phyloP scores from a whole-genome alignment of 164 flowering plant species.

The Kalanchoe fedtschenkoi region DNA sequence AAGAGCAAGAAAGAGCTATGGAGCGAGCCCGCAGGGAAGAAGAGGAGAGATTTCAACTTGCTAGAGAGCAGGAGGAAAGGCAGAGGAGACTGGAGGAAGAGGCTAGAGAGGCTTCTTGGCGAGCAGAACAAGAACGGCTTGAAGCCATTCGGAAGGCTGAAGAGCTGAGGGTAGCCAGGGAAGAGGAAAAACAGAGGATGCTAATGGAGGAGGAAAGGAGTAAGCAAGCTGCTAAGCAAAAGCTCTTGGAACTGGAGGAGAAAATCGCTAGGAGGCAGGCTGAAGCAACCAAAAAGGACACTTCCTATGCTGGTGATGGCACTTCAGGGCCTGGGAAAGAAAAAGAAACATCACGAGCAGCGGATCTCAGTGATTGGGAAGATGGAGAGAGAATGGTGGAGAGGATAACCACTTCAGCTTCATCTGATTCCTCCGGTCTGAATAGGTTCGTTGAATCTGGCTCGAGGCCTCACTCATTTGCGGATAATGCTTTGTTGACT shows the following conservation, averaged over 20 bases:
- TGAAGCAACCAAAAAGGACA: conserved; percentile 28
- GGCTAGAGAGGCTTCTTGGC: conserved; percentile 87
- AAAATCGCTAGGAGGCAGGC: conserved; percentile 72
- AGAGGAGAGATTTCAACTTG: conserved; percentile 63
- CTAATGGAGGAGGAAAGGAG: conserved; percentile 87
- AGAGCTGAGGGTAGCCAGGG: conserved; percentile 74
- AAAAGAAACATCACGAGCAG: conserved; percentile 24
- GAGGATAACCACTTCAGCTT: conserved; percentile 59
- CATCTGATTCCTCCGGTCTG: conserved; percentile 54
- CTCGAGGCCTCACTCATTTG: conserved; percentile 31
- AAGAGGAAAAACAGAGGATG: conserved; percentile 72
- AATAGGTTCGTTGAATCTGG: conserved; percentile 43
- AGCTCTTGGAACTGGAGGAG: conserved; percentile 86
- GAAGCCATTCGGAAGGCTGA: conserved; percentile 62
- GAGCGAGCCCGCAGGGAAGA: conserved; percentile 83
- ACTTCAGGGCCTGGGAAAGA: conserved; percentile 24
- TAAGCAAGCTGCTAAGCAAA: conserved; percentile 87
- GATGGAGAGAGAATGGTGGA: conserved; percentile 89
- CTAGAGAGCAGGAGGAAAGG: conserved; percentile 71
- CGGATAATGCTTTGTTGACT: conserved; percentile 31
- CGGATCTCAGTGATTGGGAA: conserved; percentile 72
- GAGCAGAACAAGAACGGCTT: conserved; percentile 73
- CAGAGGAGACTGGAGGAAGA: conserved; percentile 74
- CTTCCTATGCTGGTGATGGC: conserved; percentile 16
- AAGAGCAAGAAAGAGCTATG: conserved; percentile 78